Evolutionary conservation across 2,329 filamentous ascomycete genomes (phyloP).

Genomic region (Cladosporium oxysporum): DNA sequence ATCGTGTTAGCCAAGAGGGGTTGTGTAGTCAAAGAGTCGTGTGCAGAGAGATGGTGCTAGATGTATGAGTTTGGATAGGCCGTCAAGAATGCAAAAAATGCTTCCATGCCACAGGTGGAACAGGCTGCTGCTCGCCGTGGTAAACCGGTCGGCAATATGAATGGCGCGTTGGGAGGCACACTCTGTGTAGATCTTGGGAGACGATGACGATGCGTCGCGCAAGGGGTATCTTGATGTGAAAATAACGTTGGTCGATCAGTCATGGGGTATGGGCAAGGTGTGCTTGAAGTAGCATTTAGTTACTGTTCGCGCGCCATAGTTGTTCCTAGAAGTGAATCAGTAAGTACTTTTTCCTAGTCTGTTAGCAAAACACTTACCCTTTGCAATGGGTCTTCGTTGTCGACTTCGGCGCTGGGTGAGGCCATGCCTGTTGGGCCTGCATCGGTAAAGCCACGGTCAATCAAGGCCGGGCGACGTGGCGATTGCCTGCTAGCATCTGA

Average conservation of each 20-base stretch:
- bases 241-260: neutral
- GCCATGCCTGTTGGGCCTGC: slow-evolving; percentile 62
- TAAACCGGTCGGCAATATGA: neutral
- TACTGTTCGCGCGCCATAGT: slow-evolving; percentile 33
- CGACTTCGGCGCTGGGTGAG: slow-evolving; percentile 64
- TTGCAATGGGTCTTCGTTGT: slow-evolving; percentile 61
- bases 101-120: neutral
- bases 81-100: neutral
- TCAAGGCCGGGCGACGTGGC: slow-evolving; percentile 53
- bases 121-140: neutral
- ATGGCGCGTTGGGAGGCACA: neutral
- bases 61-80: neutral
- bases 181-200: neutral
- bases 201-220: neutral
- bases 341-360: neutral
- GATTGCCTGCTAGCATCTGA: slow-evolving; percentile 28
- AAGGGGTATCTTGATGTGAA: neutral
- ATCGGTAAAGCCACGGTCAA: slow-evolving; percentile 69
- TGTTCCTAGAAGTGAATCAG: slow-evolving; percentile 28
- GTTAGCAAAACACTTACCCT: slow-evolving; percentile 46
- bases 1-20: neutral
- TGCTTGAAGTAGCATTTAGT: slow-evolving; percentile 23
- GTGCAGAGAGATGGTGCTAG: neutral
- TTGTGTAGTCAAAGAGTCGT: neutral
- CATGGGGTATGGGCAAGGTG: neutral